Percentiles rank a stretch among this genome's conserved stretches.
phyloP scores from a whole-genome alignment of 1,284 basidiomycete genomes.

The Ganoderma leucocontextum region DNA sequence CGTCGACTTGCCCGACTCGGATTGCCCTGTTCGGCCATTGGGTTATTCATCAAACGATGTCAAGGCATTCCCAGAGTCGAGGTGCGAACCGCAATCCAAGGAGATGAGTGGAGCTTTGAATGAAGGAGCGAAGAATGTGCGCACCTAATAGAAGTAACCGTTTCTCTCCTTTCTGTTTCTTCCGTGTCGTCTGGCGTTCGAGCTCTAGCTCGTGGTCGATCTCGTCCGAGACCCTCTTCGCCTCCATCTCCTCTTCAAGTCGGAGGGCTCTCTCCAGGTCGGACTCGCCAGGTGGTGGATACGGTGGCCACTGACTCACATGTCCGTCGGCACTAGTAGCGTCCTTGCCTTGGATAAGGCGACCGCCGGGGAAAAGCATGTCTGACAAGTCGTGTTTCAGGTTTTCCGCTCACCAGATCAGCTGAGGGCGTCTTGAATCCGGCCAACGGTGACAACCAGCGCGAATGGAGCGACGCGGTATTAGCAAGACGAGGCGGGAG shows the following conservation, averaged over 20 bases:
- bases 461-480: background rate
- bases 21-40: conserved; percentile 54
- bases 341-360: conserved; percentile 14
- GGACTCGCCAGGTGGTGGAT: conserved; percentile 35
- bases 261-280: conserved; percentile 43
- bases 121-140: conserved; percentile 26
- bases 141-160: conserved; percentile 65
- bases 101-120: background rate
- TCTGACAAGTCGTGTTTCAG: background rate
- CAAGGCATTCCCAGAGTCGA: background rate
- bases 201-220: conserved; percentile 59
- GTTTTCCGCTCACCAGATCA: background rate
- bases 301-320: conserved; percentile 35
- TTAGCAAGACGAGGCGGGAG: background rate
- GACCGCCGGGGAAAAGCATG: background rate
- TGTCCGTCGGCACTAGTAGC: background rate
- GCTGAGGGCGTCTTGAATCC: background rate
- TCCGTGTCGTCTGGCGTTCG: conserved; percentile 50
- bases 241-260: conserved; percentile 56
- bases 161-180: conserved; percentile 48
- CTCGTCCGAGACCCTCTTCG: conserved; percentile 58
- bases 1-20: conserved; percentile 72
- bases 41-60: background rate
- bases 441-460: background rate
- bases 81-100: background rate